These are phyloP conservation scores for Graphiopsis chlorocephala DNA, from an alignment of 2,329 filamentous ascomycete species.

Conservation along the genomic window DNA sequence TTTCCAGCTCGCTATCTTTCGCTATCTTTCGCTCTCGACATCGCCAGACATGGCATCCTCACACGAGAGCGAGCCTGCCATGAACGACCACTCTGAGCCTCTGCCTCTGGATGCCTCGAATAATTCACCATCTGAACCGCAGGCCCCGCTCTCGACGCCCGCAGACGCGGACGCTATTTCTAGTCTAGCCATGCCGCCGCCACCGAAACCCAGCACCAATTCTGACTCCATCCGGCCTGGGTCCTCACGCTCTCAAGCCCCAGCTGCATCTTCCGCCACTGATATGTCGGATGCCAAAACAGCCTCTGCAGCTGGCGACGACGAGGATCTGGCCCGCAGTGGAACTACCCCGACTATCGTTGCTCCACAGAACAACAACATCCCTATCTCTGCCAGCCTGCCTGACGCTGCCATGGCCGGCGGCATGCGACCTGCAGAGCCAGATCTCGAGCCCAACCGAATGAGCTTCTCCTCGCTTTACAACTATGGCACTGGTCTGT, in stretches of 20 bases:
- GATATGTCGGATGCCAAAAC: conserved; percentile 4
- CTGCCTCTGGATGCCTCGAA: not conserved
- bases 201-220: conserved; percentile 11
- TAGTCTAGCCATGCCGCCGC: conserved; percentile 15
- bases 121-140: not conserved
- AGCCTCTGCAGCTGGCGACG: not conserved
- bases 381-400: conserved; percentile 16
- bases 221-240: conserved; percentile 8
- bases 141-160: not conserved
- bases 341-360: conserved; percentile 6
- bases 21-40: conserved; percentile 13
- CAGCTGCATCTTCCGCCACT: not conserved
- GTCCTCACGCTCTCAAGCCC: not conserved
- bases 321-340: not conserved
- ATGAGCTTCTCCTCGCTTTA: conserved; percentile 72
- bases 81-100: not conserved
- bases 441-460: conserved; percentile 55
- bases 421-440: conserved; percentile 26
- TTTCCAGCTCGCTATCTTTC: not conserved
- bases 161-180: conserved; percentile 3
- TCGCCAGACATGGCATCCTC: conserved; percentile 20
- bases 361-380: conserved; percentile 2
- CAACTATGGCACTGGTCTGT: conserved; percentile 62
- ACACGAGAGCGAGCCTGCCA: not conserved
- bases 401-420: conserved; percentile 22